Conservation (phyloP, 2,329 filamentous ascomycete genomes). For the Verticillium klebahnii region DNA sequence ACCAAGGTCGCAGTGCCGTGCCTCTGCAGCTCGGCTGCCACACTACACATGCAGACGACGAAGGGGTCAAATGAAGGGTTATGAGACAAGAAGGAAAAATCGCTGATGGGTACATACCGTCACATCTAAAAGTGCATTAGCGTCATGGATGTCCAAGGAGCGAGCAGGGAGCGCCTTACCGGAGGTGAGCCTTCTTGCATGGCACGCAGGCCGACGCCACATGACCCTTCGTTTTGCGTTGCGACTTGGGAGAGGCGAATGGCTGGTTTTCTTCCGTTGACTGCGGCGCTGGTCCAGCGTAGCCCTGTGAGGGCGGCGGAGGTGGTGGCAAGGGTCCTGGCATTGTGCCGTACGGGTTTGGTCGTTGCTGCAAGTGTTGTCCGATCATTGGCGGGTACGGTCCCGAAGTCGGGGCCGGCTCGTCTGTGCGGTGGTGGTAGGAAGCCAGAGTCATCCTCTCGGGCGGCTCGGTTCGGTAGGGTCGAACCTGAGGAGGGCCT, state of each 20-base stretch:
- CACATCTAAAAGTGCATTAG: constrained; percentile 41
- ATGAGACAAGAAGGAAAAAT: constrained; percentile 2
- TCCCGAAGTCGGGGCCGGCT: constrained; percentile 26
- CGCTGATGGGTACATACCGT: constrained; percentile 47
- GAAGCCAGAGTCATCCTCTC: constrained; percentile 33
- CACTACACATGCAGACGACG: neutral
- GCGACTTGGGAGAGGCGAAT: constrained; percentile 54
- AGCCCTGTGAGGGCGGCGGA: constrained; percentile 16
- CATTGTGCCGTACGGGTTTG: constrained; percentile 12
- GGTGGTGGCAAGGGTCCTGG: constrained; percentile 25
- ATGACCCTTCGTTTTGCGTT: constrained; percentile 71
- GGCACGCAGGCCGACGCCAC: constrained; percentile 82
- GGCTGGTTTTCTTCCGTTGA: constrained; percentile 37
- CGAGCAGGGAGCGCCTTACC: constrained; percentile 36
- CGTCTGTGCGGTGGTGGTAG: constrained; percentile 31
- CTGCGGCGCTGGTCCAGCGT: constrained; percentile 21
- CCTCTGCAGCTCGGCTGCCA: constrained; percentile 10
- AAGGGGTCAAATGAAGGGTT: neutral
- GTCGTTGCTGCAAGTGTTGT: constrained; percentile 13
- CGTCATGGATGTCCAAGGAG: constrained; percentile 1
- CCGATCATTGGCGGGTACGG: constrained; percentile 9
- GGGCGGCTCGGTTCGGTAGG: constrained; percentile 30
- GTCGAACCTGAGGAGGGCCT: constrained; percentile 25
- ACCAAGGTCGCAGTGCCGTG: constrained; percentile 13
- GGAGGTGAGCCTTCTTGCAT: constrained; percentile 78